A percentile compares a stretch with the other conserved stretches of the same genome.
Evolutionary conservation across 1,284 basidiomycete species (phyloP).

Genomic region (Moniliophthora roreri): DNA sequence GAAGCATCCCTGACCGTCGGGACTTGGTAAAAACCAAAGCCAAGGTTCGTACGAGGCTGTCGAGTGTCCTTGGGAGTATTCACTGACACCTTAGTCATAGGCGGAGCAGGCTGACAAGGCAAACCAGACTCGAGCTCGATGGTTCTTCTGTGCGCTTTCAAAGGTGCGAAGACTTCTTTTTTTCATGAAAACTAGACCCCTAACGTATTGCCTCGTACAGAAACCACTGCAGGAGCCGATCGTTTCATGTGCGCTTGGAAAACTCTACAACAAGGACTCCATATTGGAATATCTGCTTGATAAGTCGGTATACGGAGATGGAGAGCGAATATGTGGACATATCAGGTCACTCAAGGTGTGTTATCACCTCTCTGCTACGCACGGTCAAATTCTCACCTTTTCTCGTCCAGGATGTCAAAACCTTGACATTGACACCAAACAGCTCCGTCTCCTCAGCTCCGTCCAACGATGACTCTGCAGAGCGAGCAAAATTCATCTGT

Average conservation of each 20-base stretch:
- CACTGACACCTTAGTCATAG: slow-evolving; percentile 28
- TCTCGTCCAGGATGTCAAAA: slow-evolving; percentile 76
- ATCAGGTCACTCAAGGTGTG: slow-evolving; percentile 84
- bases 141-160: slow-evolving; percentile 90
- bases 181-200: background rate
- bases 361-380: slow-evolving; percentile 8
- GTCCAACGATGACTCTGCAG: slow-evolving; percentile 35
- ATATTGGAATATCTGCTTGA: slow-evolving; percentile 87
- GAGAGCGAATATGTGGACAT: slow-evolving; percentile 84
- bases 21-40: slow-evolving; percentile 77
- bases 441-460: slow-evolving; percentile 37
- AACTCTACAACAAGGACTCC: slow-evolving; percentile 93
- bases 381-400: background rate
- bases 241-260: slow-evolving; percentile 87
- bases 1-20: slow-evolving; percentile 81
- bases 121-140: slow-evolving; percentile 81
- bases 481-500: slow-evolving; percentile 77
- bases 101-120: slow-evolving; percentile 85
- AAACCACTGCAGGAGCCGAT: slow-evolving; percentile 82
- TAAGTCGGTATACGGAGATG: slow-evolving; percentile 75
- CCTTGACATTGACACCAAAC: slow-evolving; percentile 75
- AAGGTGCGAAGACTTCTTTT: slow-evolving; percentile 56
- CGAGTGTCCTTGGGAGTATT: background rate
- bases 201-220: slow-evolving; percentile 37
- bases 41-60: slow-evolving; percentile 45